Base-by-base conservation (phyloP, 2,329 filamentous ascomycete species). In the Stagonosporopsis rhizophila region DNA sequence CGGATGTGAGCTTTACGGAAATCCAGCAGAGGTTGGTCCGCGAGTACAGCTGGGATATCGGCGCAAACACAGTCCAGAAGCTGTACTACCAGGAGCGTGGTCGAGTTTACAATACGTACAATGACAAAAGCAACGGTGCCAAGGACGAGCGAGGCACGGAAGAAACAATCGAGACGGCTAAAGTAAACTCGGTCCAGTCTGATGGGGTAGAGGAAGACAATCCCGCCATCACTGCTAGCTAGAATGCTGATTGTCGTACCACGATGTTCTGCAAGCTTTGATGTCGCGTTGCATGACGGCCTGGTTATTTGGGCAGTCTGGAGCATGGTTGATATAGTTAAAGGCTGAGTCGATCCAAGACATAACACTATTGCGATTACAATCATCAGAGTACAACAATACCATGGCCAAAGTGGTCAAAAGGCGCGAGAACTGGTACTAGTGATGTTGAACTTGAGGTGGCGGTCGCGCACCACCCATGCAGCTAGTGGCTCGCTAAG, bases 401-500 rank as follows among this genome's bases (percentile, higher is more conserved):
- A 12, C 11, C 9, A 30, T 30, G 11, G 6, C 11, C 2, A 19
- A 17, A n/a, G n/a, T 38, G 11, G 6, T 38, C 8, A 11, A 1
- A 20, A 19, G 20, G 17, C 14, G 12, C 35, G 12, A 20, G n/a
- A 22, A 11, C 17, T 22, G 19, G 32, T 22, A 23, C 28, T 34
- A 14, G 40, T 34, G 41, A 39, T 52, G 48, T 40, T 23, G 30
- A 23, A 44, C 17, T 6, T 20, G 27, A 32, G 12, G 41, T 32
- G 35, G 28, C 17, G 47, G 15, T 37, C 22, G 40, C 52, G 47
- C 53, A 56, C 32, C 19, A 56, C 53, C 38, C 53, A 47, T 56
- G 53, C 30, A 51, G 55, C 44, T 58, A 58, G 56, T 64, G 61
- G 35, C 61, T 68, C 66, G 67, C 67, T 67, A 62, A 52, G 42